Evolutionary conservation across 1,284 basidiomycete genomes (phyloP).

Genomic region (Apiotrichum akiyoshidainum): DNA sequence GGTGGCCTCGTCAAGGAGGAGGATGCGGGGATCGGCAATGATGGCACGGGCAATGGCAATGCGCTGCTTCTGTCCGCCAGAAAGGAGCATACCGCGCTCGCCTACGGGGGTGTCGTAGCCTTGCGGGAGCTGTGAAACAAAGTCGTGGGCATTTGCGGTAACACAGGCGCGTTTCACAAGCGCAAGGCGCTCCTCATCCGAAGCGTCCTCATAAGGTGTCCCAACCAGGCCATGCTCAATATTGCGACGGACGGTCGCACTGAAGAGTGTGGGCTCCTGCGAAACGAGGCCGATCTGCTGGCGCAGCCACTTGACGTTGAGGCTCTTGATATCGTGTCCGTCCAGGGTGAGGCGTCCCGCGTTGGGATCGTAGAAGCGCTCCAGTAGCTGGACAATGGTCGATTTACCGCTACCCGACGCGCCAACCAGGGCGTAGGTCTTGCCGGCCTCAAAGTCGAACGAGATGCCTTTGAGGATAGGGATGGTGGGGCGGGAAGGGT

Average conservation of each 20-base stretch:
- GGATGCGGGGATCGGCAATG: conserved; percentile 73
- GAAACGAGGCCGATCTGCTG: conserved; percentile 82
- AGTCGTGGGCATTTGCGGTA: conserved; percentile 87
- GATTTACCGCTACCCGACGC: conserved; percentile 91
- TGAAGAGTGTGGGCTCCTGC: conserved; percentile 85
- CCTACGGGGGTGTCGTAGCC: conserved; percentile 90
- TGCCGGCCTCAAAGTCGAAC: conserved; percentile 53
- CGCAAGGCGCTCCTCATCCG: conserved; percentile 71
- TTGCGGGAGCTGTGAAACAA: conserved; percentile 76
- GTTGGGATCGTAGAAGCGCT: conserved; percentile 82
- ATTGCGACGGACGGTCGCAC: conserved; percentile 71
- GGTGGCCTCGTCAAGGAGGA: conserved; percentile 61
- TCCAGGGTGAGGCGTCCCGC: conserved; percentile 71
- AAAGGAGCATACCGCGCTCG: conserved; percentile 85
- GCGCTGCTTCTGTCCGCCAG: conserved; percentile 92
- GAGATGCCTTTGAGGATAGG: conserved; percentile 69
- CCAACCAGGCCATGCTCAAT: conserved; percentile 87
- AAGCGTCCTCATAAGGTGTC: conserved; percentile 62
- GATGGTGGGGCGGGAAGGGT: conserved; percentile 83
- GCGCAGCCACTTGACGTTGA: conserved; percentile 85
- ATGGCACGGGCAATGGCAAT: conserved; percentile 92
- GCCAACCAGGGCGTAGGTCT: conserved; percentile 83
- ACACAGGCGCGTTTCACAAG: conserved; percentile 82
- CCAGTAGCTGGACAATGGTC: conserved; percentile 67
- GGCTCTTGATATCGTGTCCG: conserved; percentile 67